A percentile compares a stretch with the other conserved stretches of the same genome.
These are phyloP conservation scores for Aspergillus fumigatus DNA, from an alignment of 2,329 filamentous ascomycete genomes.

Conservation along the genomic window DNA sequence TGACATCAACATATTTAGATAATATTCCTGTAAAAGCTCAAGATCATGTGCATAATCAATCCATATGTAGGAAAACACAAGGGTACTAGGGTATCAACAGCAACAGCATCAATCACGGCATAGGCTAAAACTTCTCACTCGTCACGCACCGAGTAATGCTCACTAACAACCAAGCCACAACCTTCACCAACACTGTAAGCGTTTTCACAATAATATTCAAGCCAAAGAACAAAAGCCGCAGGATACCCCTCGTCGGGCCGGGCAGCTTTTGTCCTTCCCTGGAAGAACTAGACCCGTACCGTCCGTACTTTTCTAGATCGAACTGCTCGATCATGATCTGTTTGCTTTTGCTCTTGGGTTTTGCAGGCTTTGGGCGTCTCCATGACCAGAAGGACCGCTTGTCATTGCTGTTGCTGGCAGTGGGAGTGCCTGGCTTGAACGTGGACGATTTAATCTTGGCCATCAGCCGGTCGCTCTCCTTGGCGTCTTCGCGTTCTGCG, in stretches of 20 bases:
- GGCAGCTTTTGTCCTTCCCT: slow-evolving; percentile 39
- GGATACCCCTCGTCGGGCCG: slow-evolving; percentile 27
- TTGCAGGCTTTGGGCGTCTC: slow-evolving; percentile 9
- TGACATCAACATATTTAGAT: too few relatives aligned
- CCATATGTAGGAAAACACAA: neutral
- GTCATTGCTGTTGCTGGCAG: neutral
- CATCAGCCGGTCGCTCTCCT: slow-evolving; percentile 34
- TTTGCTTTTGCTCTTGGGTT: slow-evolving; percentile 24
- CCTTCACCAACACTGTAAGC: slow-evolving; percentile 36
- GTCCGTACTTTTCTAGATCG: slow-evolving; percentile 43
- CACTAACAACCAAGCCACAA: slow-evolving; percentile 41
- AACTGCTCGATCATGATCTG: slow-evolving; percentile 40
- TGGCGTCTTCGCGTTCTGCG: slow-evolving; percentile 41
- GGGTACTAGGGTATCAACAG: neutral
- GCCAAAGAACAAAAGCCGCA: slow-evolving; percentile 37
- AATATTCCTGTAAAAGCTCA: neutral
- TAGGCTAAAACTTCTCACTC: slow-evolving; percentile 37
- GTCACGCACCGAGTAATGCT: slow-evolving; percentile 36
- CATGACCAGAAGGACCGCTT: slow-evolving; percentile 17
- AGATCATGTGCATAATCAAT: neutral
- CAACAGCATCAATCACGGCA: neutral
- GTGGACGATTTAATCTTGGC: slow-evolving; percentile 26
- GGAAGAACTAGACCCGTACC: slow-evolving; percentile 32
- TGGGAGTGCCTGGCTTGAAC: slow-evolving; percentile 15
- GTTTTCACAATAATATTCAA: slow-evolving; percentile 35